Conservation (phyloP, 2,329 filamentous ascomycete genomes). For the Xylaria arbuscula region DNA sequence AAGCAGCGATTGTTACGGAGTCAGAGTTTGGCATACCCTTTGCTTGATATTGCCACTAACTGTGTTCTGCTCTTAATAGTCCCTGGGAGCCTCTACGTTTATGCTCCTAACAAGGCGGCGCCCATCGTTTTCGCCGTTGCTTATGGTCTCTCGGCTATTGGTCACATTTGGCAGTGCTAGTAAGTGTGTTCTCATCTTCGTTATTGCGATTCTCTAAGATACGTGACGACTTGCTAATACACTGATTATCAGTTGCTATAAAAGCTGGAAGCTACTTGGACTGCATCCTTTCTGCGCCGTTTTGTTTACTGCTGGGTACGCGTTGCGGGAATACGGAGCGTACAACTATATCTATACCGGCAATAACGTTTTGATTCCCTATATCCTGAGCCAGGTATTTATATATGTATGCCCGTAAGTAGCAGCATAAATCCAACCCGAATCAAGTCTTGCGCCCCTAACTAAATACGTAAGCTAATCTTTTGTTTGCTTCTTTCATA, state of each 20-base stretch:
- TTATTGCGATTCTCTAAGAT: background rate
- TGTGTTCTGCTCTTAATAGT: constrained; percentile 2
- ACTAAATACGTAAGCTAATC: constrained; percentile 3
- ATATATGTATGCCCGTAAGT: constrained; percentile 55
- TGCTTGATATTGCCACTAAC: constrained; percentile 7
- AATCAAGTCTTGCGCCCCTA: background rate
- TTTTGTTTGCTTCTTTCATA: background rate
- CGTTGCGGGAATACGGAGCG: constrained; percentile 63
- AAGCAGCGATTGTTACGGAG: constrained; percentile 1
- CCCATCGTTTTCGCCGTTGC: constrained; percentile 64
- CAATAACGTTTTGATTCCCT: constrained; percentile 52
- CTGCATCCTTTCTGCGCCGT: constrained; percentile 63
- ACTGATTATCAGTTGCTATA: constrained; percentile 58
- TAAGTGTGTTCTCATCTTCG: constrained; percentile 38
- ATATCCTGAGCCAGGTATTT: constrained; percentile 56
- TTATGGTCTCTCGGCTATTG: constrained; percentile 58
- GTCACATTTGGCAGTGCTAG: constrained; percentile 65
- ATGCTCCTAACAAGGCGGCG: constrained; percentile 65
- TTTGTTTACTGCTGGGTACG: constrained; percentile 65
- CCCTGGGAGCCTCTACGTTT: constrained; percentile 55
- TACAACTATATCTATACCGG: constrained; percentile 57
- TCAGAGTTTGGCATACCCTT: background rate
- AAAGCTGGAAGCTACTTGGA: constrained; percentile 62
- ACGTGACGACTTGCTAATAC: constrained; percentile 1
- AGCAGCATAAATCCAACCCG: background rate